Evolutionary conservation across 2,329 filamentous ascomycete species (phyloP), one percentile per base, ranked within the genome.

Genomic region (Dothistroma pini): DNA sequence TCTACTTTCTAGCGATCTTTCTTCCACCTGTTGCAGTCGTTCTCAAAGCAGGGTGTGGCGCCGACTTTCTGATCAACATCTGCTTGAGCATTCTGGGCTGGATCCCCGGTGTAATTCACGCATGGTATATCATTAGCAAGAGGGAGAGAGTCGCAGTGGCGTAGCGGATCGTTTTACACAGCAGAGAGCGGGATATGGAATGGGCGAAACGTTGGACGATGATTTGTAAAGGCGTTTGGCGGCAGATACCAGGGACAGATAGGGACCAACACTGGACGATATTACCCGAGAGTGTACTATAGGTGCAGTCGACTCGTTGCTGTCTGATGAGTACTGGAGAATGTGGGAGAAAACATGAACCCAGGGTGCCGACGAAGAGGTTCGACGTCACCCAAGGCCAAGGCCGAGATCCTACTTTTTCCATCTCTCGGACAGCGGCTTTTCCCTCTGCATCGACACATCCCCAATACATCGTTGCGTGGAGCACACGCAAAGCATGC

Each of bases 1-100:
- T 65, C 53, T 65, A 65, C 56, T 41, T 62, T 22, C 55, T 62
- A n/a, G 91, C 91, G 81, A 81, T 60, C 12, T 56, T 60, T 53
- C 22, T 60, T 68, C 91, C 92, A 57, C 91, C 92, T 75, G 80
- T 96, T 55, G 90, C 91, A 80, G 91, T 96, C 75, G 91, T 96
- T 82, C 86, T 96, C 68, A 91, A 96, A 85, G 85, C 88, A 68
- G 91, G 91, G 71, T 96, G 91, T 79, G 87, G 87, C 74, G 84
- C 86, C 69, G 89, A 95, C 75, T 81, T 96, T 72, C 81, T 93
- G 78, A 93, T 96, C 84, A 95, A 95, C 86, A 90, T 95, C 78
- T 82, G 90, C 72, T 81, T 96, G 77, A 93, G 90, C 69, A 85
- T 90, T 71, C 81, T 92, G 69, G 86, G 83, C 77, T 87, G 84